Base-by-base conservation (phyloP, 2,329 filamentous ascomycete species). In the Mycosphaerella arachidis region DNA sequence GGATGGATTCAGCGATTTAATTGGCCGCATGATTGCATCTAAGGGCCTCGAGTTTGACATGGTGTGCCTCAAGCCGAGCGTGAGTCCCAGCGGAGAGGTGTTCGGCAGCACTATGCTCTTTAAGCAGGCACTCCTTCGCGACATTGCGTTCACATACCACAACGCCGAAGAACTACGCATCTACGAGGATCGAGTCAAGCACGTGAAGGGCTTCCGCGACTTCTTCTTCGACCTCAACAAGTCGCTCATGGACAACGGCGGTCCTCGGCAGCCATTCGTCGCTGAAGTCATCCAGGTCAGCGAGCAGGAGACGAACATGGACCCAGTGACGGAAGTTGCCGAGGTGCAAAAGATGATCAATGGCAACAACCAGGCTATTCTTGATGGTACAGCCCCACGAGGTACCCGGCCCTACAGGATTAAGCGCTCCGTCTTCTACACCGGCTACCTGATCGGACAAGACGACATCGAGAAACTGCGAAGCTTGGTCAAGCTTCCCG, bases 341-440 rank as follows among this genome's bases (percentile, higher is more conserved):
- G 88, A 93, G 73, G 85, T 97, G 13, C 92, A 97, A 75, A 87
- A 88, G 66, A 88, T 97, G 80, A 88, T 97, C 76, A 93, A 96
- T 72, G 81, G 84, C 20, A 93, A 97, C 79, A 99, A 97, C 73
- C 76, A 78, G 3, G 77, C 83, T 27, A 76, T 88, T 45, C 76
- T 78, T 65, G 75, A 63, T 53, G 75, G 72, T 59, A 78, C 73
- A 9, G 79, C 78, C 45, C 79, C 79, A 0, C 72, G 73, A 9
- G 75, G 75, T 51, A 75, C 78, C 35, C 75, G 77, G 50, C 81
- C 77, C 1, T 77, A 94, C 61, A 82, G 84, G 67, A 91, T 99
- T 72, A 91, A 90, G 74, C 92, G 92, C 72, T 91, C 86, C 1
- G 88, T 96, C 53, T 91, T 92, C 75, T 97, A 93, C 76, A 97